A percentile compares a stretch with the other conserved stretches of the same genome.
phyloP scores from a whole-genome alignment of 257 asterid species.

The Capsicum chinense region DNA sequence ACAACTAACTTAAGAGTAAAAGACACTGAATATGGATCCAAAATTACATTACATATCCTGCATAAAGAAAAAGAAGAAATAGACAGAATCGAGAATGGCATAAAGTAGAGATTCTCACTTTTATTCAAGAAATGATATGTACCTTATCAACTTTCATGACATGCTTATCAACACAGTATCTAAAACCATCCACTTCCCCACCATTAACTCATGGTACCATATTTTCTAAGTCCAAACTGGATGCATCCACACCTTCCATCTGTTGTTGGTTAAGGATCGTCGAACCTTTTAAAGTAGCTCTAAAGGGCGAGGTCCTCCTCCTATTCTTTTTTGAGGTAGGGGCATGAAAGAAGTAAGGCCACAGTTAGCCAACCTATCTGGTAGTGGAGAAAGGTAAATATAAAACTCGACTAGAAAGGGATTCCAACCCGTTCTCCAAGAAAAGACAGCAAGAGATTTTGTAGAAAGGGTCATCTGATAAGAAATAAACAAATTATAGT shows the following conservation, averaged over 20 bases:
- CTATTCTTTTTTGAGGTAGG: too few species aligned
- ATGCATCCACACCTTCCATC: slow-evolving; percentile 38
- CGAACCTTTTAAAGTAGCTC: too few species aligned
- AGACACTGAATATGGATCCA: neutral
- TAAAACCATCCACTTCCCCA: slow-evolving; percentile 50
- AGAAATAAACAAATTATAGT: neutral
- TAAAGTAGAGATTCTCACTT: neutral
- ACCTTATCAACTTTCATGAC: slow-evolving; percentile 58
- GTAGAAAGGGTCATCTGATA: too few species aligned
- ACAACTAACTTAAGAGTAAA: neutral
- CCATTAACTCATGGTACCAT: slow-evolving; percentile 35
- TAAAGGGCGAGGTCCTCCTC: too few species aligned
- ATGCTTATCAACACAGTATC: slow-evolving; percentile 61
- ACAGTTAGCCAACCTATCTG: too few species aligned
- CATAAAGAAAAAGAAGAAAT: neutral
- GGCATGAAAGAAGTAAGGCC: too few species aligned
- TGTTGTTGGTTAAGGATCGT: neutral
- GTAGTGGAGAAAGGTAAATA: too few species aligned
- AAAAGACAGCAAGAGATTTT: too few species aligned
- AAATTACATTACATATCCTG: neutral
- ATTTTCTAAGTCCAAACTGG: slow-evolving; percentile 28
- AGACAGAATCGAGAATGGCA: neutral
- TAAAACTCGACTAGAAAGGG: too few species aligned
- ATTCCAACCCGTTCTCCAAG: too few species aligned
- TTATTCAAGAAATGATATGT: slow-evolving; percentile 35